These are phyloP conservation scores for Hypoxylon sp. DNA, from an alignment of 2,329 filamentous ascomycete species.

Conservation along the genomic window DNA sequence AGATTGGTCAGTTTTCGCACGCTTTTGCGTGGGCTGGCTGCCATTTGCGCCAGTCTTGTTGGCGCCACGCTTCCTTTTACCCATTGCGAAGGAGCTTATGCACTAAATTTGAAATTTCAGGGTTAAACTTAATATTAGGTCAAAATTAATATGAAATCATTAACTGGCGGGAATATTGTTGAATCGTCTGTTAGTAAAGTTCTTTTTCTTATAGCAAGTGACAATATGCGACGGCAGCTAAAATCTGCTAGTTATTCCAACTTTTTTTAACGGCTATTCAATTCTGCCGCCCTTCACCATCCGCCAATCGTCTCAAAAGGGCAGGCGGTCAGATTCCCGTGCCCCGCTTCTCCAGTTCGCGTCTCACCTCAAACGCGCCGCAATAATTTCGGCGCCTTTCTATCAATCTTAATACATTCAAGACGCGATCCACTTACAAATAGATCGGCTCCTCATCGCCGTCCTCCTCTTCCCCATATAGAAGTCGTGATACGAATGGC, in stretches of 20 bases:
- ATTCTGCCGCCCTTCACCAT: slow-evolving; percentile 17
- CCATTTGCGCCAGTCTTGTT: slow-evolving; percentile 51
- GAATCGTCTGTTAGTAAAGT: not conserved
- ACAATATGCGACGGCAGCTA: not conserved
- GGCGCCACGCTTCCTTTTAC: slow-evolving; percentile 61
- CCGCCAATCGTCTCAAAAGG: not conserved
- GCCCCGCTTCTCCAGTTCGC: not conserved
- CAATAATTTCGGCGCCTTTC: not conserved
- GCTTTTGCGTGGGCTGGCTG: slow-evolving; percentile 56
- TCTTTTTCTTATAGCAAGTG: not conserved
- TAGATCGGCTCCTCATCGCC: too few relatives aligned
- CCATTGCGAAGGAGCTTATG: slow-evolving; percentile 53
- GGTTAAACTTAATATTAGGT: not conserved
- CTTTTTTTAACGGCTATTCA: slow-evolving; percentile 5
- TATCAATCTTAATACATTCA: too few relatives aligned
- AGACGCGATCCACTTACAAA: not conserved
- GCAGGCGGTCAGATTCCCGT: slow-evolving; percentile 32
- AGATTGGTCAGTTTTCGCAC: slow-evolving; percentile 54
- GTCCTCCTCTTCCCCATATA: too few relatives aligned
- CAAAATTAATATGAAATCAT: not conserved
- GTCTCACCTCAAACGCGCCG: not conserved
- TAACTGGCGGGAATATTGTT: not conserved
- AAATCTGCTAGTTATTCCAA: not conserved
- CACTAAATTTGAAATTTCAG: not conserved
- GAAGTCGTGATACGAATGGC: too few relatives aligned